Evolutionary conservation across 2,329 filamentous ascomycete genomes (phyloP), one percentile per base, ranked within the genome.

Genomic region (Harringtonia aguacate): DNA sequence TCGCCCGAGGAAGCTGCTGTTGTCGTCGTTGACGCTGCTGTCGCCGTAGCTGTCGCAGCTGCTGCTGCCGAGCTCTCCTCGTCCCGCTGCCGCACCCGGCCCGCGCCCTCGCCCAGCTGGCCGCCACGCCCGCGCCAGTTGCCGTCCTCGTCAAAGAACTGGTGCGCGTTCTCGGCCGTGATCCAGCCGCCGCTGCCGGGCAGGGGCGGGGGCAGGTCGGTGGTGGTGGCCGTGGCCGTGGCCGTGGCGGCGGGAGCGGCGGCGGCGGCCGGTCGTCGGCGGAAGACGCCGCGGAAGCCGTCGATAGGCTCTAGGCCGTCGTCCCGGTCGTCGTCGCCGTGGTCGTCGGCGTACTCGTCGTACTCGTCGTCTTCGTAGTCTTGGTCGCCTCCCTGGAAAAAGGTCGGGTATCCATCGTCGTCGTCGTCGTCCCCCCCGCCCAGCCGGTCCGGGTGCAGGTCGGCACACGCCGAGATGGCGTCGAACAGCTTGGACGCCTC

Each of bases 151-250:
- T 92, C 85, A 61, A 92, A 85, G 57, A 79, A 94, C 53, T 94
- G 77, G 50, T 83, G 71, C 59, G 94, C 81, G 55, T 95, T 97
- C 45, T 95, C 90, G 9, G 86, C 84, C 15, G 90, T 97, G 57
- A 97, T 88, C 85, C 85, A 90, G 0, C 84, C 84, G 0, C 76
- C 77, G 40, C 83, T 86, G 1, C 84, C 84, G 0, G 84, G 82
- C 60, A 84, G 75, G 0, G 79, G 75, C 2, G 78, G 77, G n/a
- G 79, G 79, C 21, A 82, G 56, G 2, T 69, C 72, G 1, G 73
- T 73, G 30, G 54, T 49, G 3, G 22, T 15, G 2, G 40, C 13
- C 44, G 67, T 62, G 0, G n/a, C n/a, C n/a, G 67, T 63, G 9
- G 27, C 31, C 4, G 35, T 14, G 4, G 34, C 29, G 14, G 30